phyloP scores from a whole-genome alignment of 2,329 filamentous ascomycete species.

The Huntiella savannae region DNA sequence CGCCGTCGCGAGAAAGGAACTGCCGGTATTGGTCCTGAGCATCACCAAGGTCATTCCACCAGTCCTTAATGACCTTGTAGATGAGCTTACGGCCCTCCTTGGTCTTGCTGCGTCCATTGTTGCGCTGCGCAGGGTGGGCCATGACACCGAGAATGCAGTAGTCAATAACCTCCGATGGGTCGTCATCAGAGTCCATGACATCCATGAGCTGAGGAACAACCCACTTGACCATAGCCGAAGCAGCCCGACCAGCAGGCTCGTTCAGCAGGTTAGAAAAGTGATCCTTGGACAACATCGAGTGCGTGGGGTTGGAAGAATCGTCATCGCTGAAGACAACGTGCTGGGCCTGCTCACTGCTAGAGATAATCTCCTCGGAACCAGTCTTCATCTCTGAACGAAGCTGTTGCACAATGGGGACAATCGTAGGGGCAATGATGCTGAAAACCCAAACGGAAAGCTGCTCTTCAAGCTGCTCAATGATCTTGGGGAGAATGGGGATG shows the following conservation, averaged over 20 bases:
- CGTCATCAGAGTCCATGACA: conserved; percentile 63
- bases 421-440: conserved; percentile 72
- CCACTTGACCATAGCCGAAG: conserved; percentile 63
- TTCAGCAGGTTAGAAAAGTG: conserved; percentile 86
- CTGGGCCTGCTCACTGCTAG: conserved; percentile 68
- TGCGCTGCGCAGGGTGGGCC: conserved; percentile 68
- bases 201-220: conserved; percentile 76
- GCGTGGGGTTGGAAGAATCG: conserved; percentile 59
- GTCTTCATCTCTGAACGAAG: conserved; percentile 74
- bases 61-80: conserved; percentile 62
- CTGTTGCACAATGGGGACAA: conserved; percentile 70
- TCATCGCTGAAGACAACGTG: conserved; percentile 74
- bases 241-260: conserved; percentile 68
- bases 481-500: conserved; percentile 66
- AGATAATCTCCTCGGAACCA: conserved; percentile 72
- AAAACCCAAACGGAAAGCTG: conserved; percentile 82
- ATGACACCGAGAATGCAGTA: conserved; percentile 68
- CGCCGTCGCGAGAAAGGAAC: conserved; percentile 62
- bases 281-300: conserved; percentile 91
- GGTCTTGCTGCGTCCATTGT: conserved; percentile 49
- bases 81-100: conserved; percentile 54
- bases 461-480: conserved; percentile 73
- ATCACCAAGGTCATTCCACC: conserved; percentile 53
- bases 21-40: conserved; percentile 49
- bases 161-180: conserved; percentile 50